Evolutionary conservation across 2,329 filamentous ascomycete species (phyloP).

Genomic region (Colletotrichum aenigma): DNA sequence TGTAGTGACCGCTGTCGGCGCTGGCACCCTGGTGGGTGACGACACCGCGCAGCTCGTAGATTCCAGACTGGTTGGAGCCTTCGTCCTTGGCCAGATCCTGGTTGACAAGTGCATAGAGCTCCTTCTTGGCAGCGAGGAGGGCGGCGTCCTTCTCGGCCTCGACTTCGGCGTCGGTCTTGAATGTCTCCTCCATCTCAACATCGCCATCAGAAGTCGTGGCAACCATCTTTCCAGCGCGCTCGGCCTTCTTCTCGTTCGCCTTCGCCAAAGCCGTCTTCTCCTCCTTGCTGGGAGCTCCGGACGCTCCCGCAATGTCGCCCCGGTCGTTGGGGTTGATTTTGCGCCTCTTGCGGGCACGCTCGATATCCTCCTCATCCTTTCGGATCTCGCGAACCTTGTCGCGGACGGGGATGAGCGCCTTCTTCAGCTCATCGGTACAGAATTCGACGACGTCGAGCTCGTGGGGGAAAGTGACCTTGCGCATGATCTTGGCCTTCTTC

Average conservation of each 20-base stretch:
- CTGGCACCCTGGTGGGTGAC: constrained; percentile 97
- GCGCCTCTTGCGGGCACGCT: constrained; percentile 89
- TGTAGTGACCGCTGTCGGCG: constrained; percentile 98
- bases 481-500: constrained; percentile 99
- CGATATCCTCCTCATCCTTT: constrained; percentile 93
- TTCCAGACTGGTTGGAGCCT: constrained; percentile 88
- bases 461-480: constrained; percentile 94
- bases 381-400: constrained; percentile 95
- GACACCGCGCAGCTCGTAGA: constrained; percentile 93
- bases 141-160: constrained; percentile 82
- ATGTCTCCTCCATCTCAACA: constrained; percentile 74
- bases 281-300: constrained; percentile 48
- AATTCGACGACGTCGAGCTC: constrained; percentile 95
- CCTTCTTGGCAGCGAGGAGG: constrained; percentile 83
- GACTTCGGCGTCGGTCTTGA: constrained; percentile 92
- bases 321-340: constrained; percentile 65
- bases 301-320: constrained; percentile 47
- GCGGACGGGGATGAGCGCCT: constrained; percentile 85
- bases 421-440: constrained; percentile 87
- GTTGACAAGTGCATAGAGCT: constrained; percentile 79
- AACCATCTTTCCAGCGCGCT: constrained; percentile 34
- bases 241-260: constrained; percentile 39
- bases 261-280: constrained; percentile 56
- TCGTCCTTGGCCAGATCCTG: constrained; percentile 76
- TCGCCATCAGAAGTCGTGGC: constrained; percentile 63